Evolutionary conservation across 176 grass and related monocot species (phyloP).

Genomic region (Oryza meyeriana): DNA sequence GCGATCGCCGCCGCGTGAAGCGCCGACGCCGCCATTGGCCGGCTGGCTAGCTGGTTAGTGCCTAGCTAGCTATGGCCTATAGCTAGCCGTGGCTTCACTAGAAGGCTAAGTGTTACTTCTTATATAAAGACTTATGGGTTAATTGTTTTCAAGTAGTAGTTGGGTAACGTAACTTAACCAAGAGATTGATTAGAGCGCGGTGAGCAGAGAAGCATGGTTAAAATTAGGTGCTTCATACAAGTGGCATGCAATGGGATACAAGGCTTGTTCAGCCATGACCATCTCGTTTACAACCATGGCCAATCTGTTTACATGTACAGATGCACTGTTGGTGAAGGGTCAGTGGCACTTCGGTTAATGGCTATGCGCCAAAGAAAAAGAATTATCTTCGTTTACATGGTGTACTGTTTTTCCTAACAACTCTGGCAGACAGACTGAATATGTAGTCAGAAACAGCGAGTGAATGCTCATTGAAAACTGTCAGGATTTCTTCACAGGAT

Average conservation of each 20-base stretch:
- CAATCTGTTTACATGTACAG: conserved; percentile 1
- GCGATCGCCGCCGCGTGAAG: conserved; percentile 24
- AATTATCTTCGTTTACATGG: no score
- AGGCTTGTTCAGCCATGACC: conserved; percentile 26
- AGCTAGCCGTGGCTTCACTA: background rate
- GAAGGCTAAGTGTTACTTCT: background rate
- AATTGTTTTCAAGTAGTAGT: conserved; percentile 16
- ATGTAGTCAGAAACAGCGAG: no score
- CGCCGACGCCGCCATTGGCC: conserved; percentile 32
- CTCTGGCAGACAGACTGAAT: no score
- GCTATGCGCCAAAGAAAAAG: background rate
- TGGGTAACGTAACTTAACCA: background rate
- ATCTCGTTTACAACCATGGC: conserved; percentile 28
- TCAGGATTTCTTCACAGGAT: no score
- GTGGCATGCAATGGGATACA: conserved; percentile 5
- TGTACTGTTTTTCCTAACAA: no score
- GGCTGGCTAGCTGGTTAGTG: background rate
- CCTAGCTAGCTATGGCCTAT: background rate
- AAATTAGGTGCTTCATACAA: conserved; percentile 45
- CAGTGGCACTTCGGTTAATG: background rate
- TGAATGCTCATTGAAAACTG: no score
- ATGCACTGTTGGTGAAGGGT: conserved; percentile 20
- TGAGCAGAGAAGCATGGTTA: conserved; percentile 30
- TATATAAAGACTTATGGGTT: conserved; percentile 28
- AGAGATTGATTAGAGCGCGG: conserved; percentile 16